phyloP scores from a whole-genome alignment of 2,329 filamentous ascomycete species.

The Penicillium fuscoglaucum region DNA sequence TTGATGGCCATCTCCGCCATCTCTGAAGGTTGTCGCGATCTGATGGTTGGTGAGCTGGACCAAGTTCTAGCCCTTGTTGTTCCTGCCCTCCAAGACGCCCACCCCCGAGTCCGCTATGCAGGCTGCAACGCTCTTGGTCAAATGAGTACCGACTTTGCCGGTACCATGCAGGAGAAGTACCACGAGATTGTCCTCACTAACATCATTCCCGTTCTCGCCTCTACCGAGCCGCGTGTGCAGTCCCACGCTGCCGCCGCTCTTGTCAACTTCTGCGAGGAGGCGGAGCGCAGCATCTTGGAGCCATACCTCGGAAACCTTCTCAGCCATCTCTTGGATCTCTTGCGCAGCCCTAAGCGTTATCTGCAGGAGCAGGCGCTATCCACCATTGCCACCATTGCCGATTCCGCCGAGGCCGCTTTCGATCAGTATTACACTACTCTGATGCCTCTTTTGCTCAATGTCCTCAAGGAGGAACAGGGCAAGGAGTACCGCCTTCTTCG shows the following conservation, averaged over 20 bases:
- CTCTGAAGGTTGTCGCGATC: conserved; percentile 90
- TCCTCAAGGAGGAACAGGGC: conserved; percentile 83
- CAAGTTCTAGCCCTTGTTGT: conserved; percentile 95
- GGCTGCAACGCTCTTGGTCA: conserved; percentile 98
- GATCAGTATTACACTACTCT: conserved; percentile 92
- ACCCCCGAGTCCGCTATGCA: conserved; percentile 93
- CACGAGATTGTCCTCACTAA: conserved; percentile 83
- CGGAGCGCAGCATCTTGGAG: conserved; percentile 86
- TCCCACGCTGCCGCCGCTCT: conserved; percentile 96
- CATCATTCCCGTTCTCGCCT: conserved; percentile 89
- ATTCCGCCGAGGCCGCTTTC: conserved; percentile 93
- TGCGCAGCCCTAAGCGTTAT: conserved; percentile 90
- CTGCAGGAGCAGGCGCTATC: conserved; percentile 97
- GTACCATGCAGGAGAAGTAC: conserved; percentile 96
- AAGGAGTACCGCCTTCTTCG: conserved; percentile 89
- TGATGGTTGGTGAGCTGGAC: conserved; percentile 92
- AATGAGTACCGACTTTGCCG: conserved; percentile 99
- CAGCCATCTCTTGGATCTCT: conserved; percentile 78
- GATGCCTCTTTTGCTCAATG: conserved; percentile 91
- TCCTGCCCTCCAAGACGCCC: conserved; percentile 82
- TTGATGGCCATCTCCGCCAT: conserved; percentile 99
- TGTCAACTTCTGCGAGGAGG: conserved; percentile 98
- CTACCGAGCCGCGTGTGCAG: conserved; percentile 88
- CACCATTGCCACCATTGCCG: conserved; percentile 97
- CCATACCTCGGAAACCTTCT: conserved; percentile 90